A percentile compares a stretch with the other conserved stretches of the same genome.
Evolutionary conservation across 805 yeast species (phyloP).

Genomic region (Jamesozyma spencerorum): DNA sequence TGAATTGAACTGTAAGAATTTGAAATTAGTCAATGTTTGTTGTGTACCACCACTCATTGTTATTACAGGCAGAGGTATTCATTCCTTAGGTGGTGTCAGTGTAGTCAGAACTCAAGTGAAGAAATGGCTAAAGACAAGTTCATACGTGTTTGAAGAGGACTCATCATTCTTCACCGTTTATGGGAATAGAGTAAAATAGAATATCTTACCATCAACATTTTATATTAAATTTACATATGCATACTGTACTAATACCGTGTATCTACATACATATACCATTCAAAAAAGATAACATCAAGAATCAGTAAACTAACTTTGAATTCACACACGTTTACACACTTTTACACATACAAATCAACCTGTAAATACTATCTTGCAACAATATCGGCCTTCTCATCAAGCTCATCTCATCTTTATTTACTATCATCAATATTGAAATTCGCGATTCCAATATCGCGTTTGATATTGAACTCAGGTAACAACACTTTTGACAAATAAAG

Average conservation of each 20-base stretch:
- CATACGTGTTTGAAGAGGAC: constrained; percentile 41
- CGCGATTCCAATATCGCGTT: background rate
- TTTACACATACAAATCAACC: no score
- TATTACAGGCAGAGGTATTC: constrained; percentile 65
- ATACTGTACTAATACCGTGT: no score
- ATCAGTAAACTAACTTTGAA: no score
- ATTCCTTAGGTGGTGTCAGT: constrained; percentile 49
- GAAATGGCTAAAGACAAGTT: constrained; percentile 30
- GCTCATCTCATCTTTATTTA: no score
- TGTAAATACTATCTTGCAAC: no score
- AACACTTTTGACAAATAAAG: no score
- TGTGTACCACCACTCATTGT: constrained; percentile 39
- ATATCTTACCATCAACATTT: no score
- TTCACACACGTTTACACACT: no score
- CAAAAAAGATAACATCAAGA: no score
- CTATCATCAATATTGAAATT: background rate
- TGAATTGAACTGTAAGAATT: constrained; percentile 31
- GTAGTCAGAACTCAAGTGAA: constrained; percentile 38
- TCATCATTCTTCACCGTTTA: constrained; percentile 35
- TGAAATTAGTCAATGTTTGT: constrained; percentile 31
- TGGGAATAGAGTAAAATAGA: constrained; percentile 30
- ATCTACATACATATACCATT: no score
- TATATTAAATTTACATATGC: background rate
- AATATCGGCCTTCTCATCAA: no score
- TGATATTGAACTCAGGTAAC: no score